Evolutionary conservation across 2,329 filamentous ascomycete species (phyloP).

Genomic region (Mycosphaerella sp.): DNA sequence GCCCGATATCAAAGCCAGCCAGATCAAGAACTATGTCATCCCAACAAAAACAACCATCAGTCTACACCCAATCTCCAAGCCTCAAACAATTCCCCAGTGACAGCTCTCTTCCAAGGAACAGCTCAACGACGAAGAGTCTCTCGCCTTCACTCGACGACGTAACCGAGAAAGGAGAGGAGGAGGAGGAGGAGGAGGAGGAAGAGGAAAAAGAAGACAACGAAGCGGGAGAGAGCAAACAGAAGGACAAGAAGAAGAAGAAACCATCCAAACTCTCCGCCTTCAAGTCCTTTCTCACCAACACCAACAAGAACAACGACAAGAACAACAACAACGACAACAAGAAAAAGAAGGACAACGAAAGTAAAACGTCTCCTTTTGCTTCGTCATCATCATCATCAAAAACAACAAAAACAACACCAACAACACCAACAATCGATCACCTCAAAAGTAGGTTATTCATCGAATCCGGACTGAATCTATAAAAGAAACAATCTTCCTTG

Average conservation of each 20-base stretch:
- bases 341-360: too few relatives aligned
- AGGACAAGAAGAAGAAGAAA: neutral
- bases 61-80: neutral
- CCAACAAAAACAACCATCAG: neutral
- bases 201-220: neutral
- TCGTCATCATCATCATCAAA: too few relatives aligned
- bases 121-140: slow-evolving; percentile 2
- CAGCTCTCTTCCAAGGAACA: slow-evolving; percentile 9
- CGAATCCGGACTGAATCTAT: too few relatives aligned
- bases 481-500: too few relatives aligned
- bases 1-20: too few relatives aligned
- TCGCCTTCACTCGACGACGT: neutral
- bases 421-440: too few relatives aligned
- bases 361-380: too few relatives aligned
- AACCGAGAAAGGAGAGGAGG: neutral
- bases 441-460: too few relatives aligned
- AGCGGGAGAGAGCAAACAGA: too few relatives aligned
- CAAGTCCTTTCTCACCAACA: neutral
- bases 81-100: slow-evolving; percentile 1
- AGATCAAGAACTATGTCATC: neutral
- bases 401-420: too few relatives aligned
- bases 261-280: slow-evolving; percentile 1
- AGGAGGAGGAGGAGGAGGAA: neutral
- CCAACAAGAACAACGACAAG: neutral
- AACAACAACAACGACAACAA: neutral